These are phyloP conservation scores for Eucalyptus coolabah DNA, from an alignment of 345 rosid genomes.

Conservation along the genomic window DNA sequence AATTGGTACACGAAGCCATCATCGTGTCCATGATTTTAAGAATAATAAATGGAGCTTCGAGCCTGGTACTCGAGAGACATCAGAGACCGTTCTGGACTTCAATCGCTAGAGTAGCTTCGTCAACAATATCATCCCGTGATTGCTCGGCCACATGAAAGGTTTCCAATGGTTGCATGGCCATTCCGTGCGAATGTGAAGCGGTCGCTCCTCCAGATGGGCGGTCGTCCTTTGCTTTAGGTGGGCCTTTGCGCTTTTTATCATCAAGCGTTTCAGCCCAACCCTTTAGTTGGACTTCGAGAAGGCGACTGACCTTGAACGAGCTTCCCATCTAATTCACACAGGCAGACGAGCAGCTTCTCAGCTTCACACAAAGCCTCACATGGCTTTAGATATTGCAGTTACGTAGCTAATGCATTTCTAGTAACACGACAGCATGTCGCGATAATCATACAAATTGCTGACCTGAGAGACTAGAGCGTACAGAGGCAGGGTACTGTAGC, in stretches of 20 bases:
- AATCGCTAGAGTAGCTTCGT: background rate
- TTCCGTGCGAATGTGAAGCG: background rate
- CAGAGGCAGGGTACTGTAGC: conserved; percentile 78
- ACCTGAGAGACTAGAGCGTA: conserved; percentile 77
- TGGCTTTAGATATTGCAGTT: background rate
- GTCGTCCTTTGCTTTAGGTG: background rate
- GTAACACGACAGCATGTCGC: background rate
- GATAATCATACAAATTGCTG: background rate
- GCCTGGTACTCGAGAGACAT: background rate
- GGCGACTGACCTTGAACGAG: conserved; percentile 15
- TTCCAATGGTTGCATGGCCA: background rate
- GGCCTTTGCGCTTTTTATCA: background rate
- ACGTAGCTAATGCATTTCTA: background rate
- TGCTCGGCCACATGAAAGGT: background rate
- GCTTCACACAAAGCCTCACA: background rate
- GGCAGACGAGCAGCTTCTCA: background rate
- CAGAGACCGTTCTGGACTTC: background rate
- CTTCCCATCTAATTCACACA: conserved; percentile 52
- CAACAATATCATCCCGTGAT: background rate
- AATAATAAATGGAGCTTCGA: background rate
- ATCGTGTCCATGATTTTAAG: background rate
- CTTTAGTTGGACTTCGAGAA: too few species aligned
- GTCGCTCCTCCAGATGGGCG: background rate
- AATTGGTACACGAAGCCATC: background rate
- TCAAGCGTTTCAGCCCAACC: background rate